Evolutionary conservation across 73 alveolate species (phyloP).

Genomic region (Paramecium caudatum): DNA sequence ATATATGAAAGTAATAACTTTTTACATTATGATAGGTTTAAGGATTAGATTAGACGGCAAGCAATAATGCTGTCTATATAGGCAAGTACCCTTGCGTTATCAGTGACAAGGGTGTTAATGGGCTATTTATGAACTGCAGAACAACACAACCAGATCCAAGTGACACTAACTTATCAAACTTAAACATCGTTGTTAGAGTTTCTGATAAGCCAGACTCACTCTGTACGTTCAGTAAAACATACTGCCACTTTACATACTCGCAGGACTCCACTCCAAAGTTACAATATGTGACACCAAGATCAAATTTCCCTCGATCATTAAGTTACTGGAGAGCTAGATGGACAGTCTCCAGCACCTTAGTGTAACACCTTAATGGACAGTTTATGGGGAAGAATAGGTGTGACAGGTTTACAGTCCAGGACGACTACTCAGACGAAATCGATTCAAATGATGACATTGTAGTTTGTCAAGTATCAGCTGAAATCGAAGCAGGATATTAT

Average conservation of each 20-base stretch:
- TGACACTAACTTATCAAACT: slow-evolving; percentile 41
- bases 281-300: slow-evolving; percentile 52
- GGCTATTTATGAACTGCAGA: slow-evolving; percentile 67
- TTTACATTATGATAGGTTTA: not conserved
- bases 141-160: slow-evolving; percentile 66
- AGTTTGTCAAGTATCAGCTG: slow-evolving; percentile 46
- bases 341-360: not conserved
- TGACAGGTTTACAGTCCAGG: slow-evolving; percentile 37
- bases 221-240: slow-evolving; percentile 43
- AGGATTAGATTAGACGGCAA: slow-evolving; percentile 66
- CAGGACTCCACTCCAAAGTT: slow-evolving; percentile 55
- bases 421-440: slow-evolving; percentile 20
- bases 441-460: not conserved
- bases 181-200: slow-evolving; percentile 62
- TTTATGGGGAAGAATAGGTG: slow-evolving; percentile 47
- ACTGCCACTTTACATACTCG: slow-evolving; percentile 50
- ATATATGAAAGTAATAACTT: not conserved
- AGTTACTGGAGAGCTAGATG: slow-evolving; percentile 68
- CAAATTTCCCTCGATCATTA: slow-evolving; percentile 45
- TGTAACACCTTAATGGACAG: slow-evolving; percentile 15
- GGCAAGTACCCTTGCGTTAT: slow-evolving; percentile 76
- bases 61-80: slow-evolving; percentile 67
- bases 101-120: slow-evolving; percentile 71
- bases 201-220: slow-evolving; percentile 49
- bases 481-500: slow-evolving; percentile 62